Evolutionary conservation across 2,329 filamentous ascomycete species (phyloP).

Genomic region (Phaeoacremonium minimum): DNA sequence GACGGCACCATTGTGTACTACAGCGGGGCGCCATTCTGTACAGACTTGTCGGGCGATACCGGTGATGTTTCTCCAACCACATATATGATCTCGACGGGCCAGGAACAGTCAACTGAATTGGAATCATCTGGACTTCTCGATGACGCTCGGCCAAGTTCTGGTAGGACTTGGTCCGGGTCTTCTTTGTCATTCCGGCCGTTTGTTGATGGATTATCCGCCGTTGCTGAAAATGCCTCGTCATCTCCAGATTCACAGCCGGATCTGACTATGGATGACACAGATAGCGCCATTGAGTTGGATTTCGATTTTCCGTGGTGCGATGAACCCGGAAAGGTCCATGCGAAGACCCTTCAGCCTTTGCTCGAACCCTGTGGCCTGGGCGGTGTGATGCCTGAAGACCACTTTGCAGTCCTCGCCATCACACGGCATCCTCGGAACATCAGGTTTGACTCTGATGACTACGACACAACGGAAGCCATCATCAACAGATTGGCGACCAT

Average conservation of each 20-base stretch:
- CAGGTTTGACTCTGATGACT: conserved; percentile 12
- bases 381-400: conserved; percentile 58
- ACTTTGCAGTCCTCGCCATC: conserved; percentile 53
- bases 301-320: conserved; percentile 43
- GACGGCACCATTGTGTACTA: conserved; percentile 83
- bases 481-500: conserved; percentile 34
- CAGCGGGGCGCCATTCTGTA: conserved; percentile 74
- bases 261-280: conserved; percentile 22
- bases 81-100: conserved; percentile 43
- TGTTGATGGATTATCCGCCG: conserved; percentile 26
- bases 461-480: conserved; percentile 34
- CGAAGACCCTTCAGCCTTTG: conserved; percentile 40
- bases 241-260: conserved; percentile 16
- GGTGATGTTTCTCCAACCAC: conserved; percentile 43
- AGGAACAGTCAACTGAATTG: conserved; percentile 27
- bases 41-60: conserved; percentile 68
- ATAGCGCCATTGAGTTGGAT: conserved; percentile 32
- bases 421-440: conserved; percentile 36
- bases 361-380: conserved; percentile 57
- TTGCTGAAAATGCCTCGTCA: background rate
- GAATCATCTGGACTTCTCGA: conserved; percentile 14
- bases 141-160: conserved; percentile 18
- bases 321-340: conserved; percentile 29
- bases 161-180: conserved; percentile 47
- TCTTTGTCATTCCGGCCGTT: conserved; percentile 44